A percentile compares a stretch with the other conserved stretches of the same genome.
phyloP scores from a whole-genome alignment of 73 alveolate genomes.

The Stentor roeselii region DNA sequence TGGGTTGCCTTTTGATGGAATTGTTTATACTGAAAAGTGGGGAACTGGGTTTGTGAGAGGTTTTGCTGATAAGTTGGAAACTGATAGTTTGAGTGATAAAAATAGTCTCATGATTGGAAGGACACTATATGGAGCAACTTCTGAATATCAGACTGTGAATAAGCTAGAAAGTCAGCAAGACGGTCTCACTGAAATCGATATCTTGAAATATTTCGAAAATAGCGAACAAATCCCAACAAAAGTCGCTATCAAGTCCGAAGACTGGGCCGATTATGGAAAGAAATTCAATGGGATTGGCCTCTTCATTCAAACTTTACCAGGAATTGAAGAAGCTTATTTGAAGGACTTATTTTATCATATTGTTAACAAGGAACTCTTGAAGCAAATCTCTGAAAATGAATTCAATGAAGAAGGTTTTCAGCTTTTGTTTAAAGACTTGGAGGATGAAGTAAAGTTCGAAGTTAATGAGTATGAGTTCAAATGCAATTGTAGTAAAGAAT shows the following conservation, averaged over 20 bases:
- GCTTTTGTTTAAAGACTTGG: not conserved
- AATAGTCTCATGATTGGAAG: not conserved
- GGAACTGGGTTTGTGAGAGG: constrained; percentile 4
- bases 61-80: not conserved
- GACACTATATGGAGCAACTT: not conserved
- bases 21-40: not conserved
- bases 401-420: not conserved
- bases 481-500: constrained; percentile 18
- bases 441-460: not conserved
- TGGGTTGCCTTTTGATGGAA: not conserved
- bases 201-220: not conserved
- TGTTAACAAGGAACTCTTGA: not conserved
- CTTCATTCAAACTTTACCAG: not conserved
- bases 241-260: not conserved
- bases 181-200: not conserved
- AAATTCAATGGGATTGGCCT: not conserved
- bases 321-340: not conserved
- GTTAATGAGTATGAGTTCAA: not conserved
- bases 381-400: not conserved
- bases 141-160: not conserved
- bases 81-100: not conserved
- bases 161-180: not conserved
- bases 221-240: constrained; percentile 20
- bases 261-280: not conserved
- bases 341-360: not conserved